These are phyloP conservation scores for Cladorrhinum sp. DNA, from an alignment of 2,329 filamentous ascomycete genomes.

Conservation along the genomic window DNA sequence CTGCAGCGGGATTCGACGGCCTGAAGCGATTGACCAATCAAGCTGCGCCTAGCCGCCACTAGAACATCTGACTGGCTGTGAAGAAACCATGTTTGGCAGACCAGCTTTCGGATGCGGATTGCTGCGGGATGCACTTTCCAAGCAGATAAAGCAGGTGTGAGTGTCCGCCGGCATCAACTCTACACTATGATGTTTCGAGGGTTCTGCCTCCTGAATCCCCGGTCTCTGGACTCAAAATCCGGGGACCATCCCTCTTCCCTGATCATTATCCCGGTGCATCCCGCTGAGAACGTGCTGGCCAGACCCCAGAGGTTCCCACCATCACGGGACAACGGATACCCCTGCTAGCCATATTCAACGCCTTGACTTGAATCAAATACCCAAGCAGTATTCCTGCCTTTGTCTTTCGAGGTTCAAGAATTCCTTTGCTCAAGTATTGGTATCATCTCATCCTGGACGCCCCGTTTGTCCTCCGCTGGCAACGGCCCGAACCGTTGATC, in stretches of 20 bases:
- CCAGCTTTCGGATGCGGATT: neutral
- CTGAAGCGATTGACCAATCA: conserved; percentile 4
- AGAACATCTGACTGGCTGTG: neutral
- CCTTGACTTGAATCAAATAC: neutral
- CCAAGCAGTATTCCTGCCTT: neutral
- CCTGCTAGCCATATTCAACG: neutral
- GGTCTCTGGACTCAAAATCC: neutral
- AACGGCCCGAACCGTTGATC: neutral
- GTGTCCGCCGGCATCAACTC: neutral
- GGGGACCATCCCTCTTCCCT: neutral
- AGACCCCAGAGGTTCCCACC: conserved; percentile 1
- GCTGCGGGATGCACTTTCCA: neutral
- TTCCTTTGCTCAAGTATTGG: neutral
- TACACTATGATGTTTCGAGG: neutral
- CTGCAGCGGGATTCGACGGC: neutral
- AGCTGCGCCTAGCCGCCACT: neutral
- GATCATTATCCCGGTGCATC: no score
- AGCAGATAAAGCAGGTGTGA: neutral
- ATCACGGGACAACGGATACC: neutral
- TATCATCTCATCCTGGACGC: neutral
- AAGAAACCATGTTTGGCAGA: neutral
- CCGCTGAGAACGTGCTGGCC: neutral
- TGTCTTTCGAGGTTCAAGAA: conserved; percentile 4
- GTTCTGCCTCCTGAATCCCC: neutral
- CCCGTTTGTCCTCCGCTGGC: neutral